A percentile compares a stretch with the other conserved stretches of the same genome.
Conservation (phyloP, 257 asterid genomes). For the Henckelia pumila region DNA sequence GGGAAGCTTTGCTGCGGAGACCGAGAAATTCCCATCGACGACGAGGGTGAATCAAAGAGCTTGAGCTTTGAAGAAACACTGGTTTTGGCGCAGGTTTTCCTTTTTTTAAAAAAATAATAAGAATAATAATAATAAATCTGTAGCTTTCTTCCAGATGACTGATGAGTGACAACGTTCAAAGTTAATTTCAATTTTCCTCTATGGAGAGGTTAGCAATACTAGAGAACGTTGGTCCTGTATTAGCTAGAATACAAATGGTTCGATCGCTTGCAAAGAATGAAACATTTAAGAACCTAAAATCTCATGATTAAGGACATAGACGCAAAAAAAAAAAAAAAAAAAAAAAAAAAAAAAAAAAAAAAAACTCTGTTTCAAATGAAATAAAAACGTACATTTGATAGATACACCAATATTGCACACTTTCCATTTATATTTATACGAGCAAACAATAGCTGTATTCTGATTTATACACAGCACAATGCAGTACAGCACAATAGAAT, state of each 20-base stretch:
- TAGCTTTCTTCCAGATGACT: too few relatives aligned
- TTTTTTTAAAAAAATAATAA: too few relatives aligned
- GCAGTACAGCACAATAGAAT: slow-evolving; percentile 47
- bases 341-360: too few relatives aligned
- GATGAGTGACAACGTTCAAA: too few relatives aligned
- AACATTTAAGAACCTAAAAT: not conserved
- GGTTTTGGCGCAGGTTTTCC: slow-evolving; percentile 32
- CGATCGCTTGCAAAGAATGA: not conserved
- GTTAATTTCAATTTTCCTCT: too few relatives aligned
- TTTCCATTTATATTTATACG: slow-evolving; percentile 23
- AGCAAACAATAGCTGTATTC: slow-evolving; percentile 27
- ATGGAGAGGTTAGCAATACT: too few relatives aligned
- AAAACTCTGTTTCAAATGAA: too few relatives aligned
- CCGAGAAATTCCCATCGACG: slow-evolving; percentile 35
- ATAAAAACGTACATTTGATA: slow-evolving; percentile 14
- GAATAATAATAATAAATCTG: too few relatives aligned
- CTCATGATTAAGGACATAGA: not conserved
- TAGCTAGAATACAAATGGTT: not conserved
- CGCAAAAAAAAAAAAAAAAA: too few relatives aligned
- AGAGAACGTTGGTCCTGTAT: too few relatives aligned
- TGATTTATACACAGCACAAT: slow-evolving; percentile 48
- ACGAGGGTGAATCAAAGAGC: slow-evolving; percentile 25
- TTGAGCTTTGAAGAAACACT: slow-evolving; percentile 39
- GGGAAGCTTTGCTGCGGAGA: slow-evolving; percentile 24
- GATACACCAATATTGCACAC: slow-evolving; percentile 30